Evolutionary conservation across 2,329 filamentous ascomycete genomes (phyloP).

Genomic region (Xylariales sp.): DNA sequence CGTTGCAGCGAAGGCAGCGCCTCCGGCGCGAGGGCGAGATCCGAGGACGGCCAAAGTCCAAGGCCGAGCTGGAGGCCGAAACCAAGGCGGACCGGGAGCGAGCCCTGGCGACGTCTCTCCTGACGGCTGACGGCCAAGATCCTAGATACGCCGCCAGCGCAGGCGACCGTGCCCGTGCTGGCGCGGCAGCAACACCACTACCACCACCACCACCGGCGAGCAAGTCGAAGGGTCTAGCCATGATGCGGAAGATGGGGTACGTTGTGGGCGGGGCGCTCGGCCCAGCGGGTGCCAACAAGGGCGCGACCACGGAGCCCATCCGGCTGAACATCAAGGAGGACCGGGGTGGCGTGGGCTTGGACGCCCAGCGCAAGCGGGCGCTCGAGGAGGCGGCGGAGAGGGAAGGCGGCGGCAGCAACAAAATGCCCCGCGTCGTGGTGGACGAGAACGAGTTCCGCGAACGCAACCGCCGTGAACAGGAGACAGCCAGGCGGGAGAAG

Average conservation of each 20-base stretch:
- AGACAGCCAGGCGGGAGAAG: conserved; percentile 63
- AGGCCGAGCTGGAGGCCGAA: conserved; percentile 74
- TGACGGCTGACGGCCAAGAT: too few species aligned
- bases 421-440: conserved; percentile 54
- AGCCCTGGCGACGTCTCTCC: conserved; percentile 69
- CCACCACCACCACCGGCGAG: conserved; percentile 42
- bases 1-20: conserved; percentile 48
- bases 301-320: conserved; percentile 62
- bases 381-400: conserved; percentile 57
- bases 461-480: conserved; percentile 64
- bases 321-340: conserved; percentile 72
- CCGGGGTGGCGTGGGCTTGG: conserved; percentile 77
- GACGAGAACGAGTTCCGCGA: conserved; percentile 71
- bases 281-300: conserved; percentile 42
- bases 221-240: conserved; percentile 81
- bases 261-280: conserved; percentile 72
- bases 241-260: conserved; percentile 98
- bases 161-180: not conserved
- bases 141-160: not conserved
- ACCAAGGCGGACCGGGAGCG: conserved; percentile 69
- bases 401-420: conserved; percentile 32
- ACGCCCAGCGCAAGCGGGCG: conserved; percentile 78
- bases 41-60: conserved; percentile 68
- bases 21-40: conserved; percentile 62
- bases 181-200: conserved; percentile 27